Percentiles rank a stretch among this genome's conserved stretches.
Evolutionary conservation across 1,284 basidiomycete species (phyloP).

Genomic region (Lentinula novae-zelandiae): DNA sequence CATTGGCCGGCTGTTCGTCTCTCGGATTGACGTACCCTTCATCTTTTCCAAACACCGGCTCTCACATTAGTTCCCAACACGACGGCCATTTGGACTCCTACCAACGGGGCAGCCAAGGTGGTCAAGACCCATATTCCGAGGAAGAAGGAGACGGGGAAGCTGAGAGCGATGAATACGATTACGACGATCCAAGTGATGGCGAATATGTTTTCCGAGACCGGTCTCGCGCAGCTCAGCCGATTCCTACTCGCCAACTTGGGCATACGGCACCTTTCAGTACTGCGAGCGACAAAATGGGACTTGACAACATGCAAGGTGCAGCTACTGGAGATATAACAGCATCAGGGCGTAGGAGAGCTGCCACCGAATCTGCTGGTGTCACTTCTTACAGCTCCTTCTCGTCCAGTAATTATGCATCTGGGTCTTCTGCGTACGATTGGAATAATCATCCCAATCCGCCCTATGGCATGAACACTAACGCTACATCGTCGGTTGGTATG

Average conservation of each 20-base stretch:
- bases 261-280: background rate
- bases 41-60: background rate
- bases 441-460: background rate
- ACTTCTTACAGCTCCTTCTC: background rate
- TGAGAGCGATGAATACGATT: conserved; percentile 9
- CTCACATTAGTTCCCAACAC: background rate
- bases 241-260: background rate
- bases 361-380: background rate
- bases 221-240: background rate
- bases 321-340: background rate
- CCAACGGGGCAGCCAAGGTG: background rate
- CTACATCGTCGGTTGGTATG: background rate
- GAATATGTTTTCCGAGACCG: conserved; percentile 9
- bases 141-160: background rate
- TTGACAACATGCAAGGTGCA: background rate
- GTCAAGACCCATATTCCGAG: background rate
- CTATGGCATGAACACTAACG: background rate
- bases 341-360: conserved; percentile 1
- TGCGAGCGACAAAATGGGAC: background rate
- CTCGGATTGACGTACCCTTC: background rate
- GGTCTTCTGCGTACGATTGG: conserved; percentile 1
- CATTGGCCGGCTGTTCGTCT: background rate
- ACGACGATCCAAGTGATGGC: conserved; percentile 10
- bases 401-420: background rate
- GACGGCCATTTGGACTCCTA: background rate